phyloP scores from a whole-genome alignment of 768 basidiomycete species.

The Kwoniella europaea region DNA sequence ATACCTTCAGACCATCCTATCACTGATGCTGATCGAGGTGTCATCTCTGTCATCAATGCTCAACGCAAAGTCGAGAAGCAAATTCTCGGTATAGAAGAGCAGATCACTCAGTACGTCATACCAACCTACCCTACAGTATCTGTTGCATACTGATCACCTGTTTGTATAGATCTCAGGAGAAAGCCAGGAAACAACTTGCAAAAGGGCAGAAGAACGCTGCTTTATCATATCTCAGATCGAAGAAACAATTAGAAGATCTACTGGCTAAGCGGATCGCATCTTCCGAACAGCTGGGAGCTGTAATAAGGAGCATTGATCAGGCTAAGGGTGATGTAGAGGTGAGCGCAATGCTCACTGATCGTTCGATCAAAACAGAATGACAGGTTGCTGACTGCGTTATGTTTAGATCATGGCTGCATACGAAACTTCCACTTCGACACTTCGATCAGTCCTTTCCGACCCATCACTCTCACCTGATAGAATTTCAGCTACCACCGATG shows the following conservation, averaged over 20 bases:
- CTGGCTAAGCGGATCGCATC: conserved; percentile 75
- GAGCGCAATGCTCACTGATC: conserved; percentile 28
- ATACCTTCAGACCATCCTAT: conserved; percentile 61
- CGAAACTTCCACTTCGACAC: conserved; percentile 77
- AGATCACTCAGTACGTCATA: conserved; percentile 71
- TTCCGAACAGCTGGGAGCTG: conserved; percentile 73
- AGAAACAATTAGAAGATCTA: conserved; percentile 79
- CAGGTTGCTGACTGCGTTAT: conserved; percentile 7
- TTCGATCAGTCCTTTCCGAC: conserved; percentile 75
- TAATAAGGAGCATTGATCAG: conserved; percentile 79
- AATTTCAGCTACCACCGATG: conserved; percentile 86
- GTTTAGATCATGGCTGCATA: conserved; percentile 84
- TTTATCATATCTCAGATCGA: conserved; percentile 74
- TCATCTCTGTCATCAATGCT: conserved; percentile 77
- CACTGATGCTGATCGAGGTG: conserved; percentile 78
- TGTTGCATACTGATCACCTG: not conserved
- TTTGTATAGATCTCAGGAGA: conserved; percentile 68
- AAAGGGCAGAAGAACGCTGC: conserved; percentile 76
- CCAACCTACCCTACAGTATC: not conserved
- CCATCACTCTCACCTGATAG: conserved; percentile 77
- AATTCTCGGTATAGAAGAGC: conserved; percentile 69
- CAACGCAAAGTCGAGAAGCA: conserved; percentile 72
- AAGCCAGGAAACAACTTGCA: conserved; percentile 69
- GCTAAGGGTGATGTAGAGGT: conserved; percentile 91
- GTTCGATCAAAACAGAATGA: not conserved